Evolutionary conservation across 2,329 filamentous ascomycete genomes (phyloP), one percentile per base, ranked within the genome.

Genomic region (Ophiognomonia clavigignenti-juglandacearum): DNA sequence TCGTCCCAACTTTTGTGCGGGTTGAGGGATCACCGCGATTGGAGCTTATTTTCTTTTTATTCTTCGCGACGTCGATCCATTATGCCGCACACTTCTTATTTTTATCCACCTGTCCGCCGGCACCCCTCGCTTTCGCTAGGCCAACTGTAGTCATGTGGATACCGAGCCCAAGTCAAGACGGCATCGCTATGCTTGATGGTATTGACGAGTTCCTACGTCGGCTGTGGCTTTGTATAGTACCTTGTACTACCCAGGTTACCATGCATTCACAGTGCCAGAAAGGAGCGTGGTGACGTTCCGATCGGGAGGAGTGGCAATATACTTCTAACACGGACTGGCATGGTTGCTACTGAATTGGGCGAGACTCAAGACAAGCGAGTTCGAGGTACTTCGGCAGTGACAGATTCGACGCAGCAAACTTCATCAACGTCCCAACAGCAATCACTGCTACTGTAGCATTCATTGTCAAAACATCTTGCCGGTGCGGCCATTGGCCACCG

Each of bases 1-100:
- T 39, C 41, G 19, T 51, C 45, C 45, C 36, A 40, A 32, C 35
- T 47, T 47, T 31, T 31, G 19, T 23, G 20, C 23, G 34, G 16
- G 18, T 20, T 20, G 34, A 36, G 16, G 16, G 34, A 42, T 23
- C 27, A 16, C 16, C 40, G 9, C 18, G 18, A 23, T 24, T 36
- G 41, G 41, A 43, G 40, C 40, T 43, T 43, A 35, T 43, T n/a
- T n/a, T 10, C 10, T 26, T 6, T 26, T 43, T 29, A 36, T 36
- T 34, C 22, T 36, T 43, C 34, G 41, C 41, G 41, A 43, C 32
- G 31, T 36, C 31, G 41, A 43, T 27, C 41, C 16, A 43, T 43
- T 43, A 43, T 43, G 41, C 41, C 41, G 41, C 32, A 16, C 9
- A 8, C 18, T n/a, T 19, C 6, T 36, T 43, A 6, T 26, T 4